Conservation (phyloP, 768 basidiomycete species). For the Suillus subalutaceus region DNA sequence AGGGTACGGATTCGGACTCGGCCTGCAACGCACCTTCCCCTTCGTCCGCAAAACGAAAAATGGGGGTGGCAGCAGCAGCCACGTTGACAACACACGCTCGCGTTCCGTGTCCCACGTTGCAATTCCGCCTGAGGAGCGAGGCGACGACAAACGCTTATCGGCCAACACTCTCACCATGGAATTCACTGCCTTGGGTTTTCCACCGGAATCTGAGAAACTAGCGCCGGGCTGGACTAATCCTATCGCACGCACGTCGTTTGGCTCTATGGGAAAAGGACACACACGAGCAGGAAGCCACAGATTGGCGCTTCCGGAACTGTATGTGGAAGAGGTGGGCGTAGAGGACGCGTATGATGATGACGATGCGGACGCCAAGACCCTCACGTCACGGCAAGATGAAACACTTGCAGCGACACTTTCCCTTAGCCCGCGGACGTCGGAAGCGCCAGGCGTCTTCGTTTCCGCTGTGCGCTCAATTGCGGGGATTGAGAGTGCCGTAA, state of each 20-base stretch:
- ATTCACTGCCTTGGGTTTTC: conserved; percentile 17
- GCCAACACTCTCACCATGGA: conserved; percentile 24
- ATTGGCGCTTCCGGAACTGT: conserved; percentile 27
- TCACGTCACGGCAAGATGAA: conserved; percentile 34
- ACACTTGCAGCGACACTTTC: conserved; percentile 45
- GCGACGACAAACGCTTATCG: conserved; percentile 36
- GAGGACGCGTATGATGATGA: conserved; percentile 26
- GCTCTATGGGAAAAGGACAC: conserved; percentile 17
- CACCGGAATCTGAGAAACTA: conserved; percentile 36
- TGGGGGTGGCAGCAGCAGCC: conserved; percentile 23
- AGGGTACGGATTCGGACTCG: conserved; percentile 38
- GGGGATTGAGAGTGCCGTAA: neutral
- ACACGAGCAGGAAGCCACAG: conserved; percentile 15
- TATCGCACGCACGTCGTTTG: conserved; percentile 17
- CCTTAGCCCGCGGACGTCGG: conserved; percentile 48
- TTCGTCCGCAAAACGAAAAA: conserved; percentile 30
- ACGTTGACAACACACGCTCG: conserved; percentile 12
- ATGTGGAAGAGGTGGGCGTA: conserved; percentile 14
- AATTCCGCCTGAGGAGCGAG: conserved; percentile 22
- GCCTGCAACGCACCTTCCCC: conserved; percentile 29
- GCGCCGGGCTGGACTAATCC: conserved; percentile 36
- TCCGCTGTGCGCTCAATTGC: conserved; percentile 9
- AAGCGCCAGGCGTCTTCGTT: conserved; percentile 22
- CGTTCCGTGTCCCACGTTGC: conserved; percentile 27
- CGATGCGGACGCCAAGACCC: conserved; percentile 33